Evolutionary conservation across 192 early-diverging fungal genomes (phyloP).

Genomic region (Backusella tarrabulga): DNA sequence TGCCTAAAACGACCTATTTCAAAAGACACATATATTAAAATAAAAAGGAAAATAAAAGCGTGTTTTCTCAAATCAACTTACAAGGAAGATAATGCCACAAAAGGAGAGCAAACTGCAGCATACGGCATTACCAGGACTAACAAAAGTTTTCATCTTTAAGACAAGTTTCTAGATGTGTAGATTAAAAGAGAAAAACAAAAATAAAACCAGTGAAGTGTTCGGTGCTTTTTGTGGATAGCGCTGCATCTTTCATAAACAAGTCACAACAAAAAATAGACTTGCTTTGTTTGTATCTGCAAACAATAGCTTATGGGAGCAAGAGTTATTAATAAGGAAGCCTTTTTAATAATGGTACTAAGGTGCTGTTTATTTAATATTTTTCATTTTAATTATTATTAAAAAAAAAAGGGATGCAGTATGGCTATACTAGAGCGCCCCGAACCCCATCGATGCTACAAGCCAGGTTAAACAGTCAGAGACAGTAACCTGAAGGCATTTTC

Average conservation of each 20-base stretch:
- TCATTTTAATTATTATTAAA: too few relatives aligned
- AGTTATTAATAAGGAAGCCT: too few relatives aligned
- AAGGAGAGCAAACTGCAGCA: constrained; percentile 49
- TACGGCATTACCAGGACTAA: constrained; percentile 42
- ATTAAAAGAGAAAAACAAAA: background rate
- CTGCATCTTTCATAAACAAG: too few relatives aligned
- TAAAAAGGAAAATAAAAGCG: background rate
- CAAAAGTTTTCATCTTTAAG: constrained; percentile 50
- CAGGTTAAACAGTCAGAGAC: too few relatives aligned
- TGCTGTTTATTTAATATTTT: too few relatives aligned
- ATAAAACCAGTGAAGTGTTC: background rate
- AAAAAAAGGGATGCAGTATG: too few relatives aligned
- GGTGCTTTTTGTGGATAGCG: background rate
- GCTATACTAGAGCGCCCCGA: too few relatives aligned
- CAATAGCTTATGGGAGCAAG: too few relatives aligned
- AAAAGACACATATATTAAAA: background rate
- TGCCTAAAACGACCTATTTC: constrained; percentile 33
- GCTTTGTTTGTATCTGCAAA: too few relatives aligned
- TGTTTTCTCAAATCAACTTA: constrained; percentile 13
- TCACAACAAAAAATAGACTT: background rate
- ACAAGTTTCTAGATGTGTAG: background rate
- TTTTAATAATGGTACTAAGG: too few relatives aligned
- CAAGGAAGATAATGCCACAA: constrained; percentile 50
- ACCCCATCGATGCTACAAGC: too few relatives aligned
- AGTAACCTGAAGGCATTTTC: too few relatives aligned